Percentiles rank a stretch among this genome's conserved stretches.
These are phyloP conservation scores for Urochloa ruziziensis DNA, from an alignment of 176 grass and related monocot genomes.

Conservation along the genomic window DNA sequence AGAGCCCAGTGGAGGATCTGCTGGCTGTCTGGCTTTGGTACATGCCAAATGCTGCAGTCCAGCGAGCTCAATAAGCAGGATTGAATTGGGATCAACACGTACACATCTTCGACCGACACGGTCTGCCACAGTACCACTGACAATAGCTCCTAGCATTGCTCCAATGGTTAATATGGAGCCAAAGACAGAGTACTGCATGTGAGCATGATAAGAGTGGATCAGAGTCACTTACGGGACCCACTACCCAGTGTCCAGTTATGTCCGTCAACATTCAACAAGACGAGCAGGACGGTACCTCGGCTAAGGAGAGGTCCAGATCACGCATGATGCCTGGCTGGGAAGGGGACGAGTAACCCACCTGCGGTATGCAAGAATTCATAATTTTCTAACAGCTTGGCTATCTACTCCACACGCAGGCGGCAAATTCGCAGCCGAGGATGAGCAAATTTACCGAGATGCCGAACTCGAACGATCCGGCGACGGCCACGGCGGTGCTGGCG, in stretches of 20 bases:
- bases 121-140: constrained; percentile 61
- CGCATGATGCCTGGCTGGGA: constrained; percentile 72
- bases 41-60: background rate
- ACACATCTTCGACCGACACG: constrained; percentile 63
- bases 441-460: constrained; percentile 43
- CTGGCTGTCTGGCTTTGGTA: background rate
- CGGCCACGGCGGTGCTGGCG: constrained; percentile 51
- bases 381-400: background rate
- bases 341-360: constrained; percentile 96
- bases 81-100: constrained; percentile 18
- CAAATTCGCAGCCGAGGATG: background rate
- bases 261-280: background rate
- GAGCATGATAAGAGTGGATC: background rate
- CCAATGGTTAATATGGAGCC: constrained; percentile 87
- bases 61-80: background rate
- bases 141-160: constrained; percentile 84
- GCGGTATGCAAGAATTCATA: background rate
- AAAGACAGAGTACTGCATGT: constrained; percentile 75
- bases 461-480: constrained; percentile 67
- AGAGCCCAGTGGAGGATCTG: background rate
- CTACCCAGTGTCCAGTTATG: background rate
- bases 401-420: background rate
- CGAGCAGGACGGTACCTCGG: constrained; percentile 46
- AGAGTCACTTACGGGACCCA: background rate
- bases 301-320: constrained; percentile 71